A percentile compares a stretch with the other conserved stretches of the same genome.
Conservation (phyloP, 2,329 filamentous ascomycete species). For the Cercospora citrullina region DNA sequence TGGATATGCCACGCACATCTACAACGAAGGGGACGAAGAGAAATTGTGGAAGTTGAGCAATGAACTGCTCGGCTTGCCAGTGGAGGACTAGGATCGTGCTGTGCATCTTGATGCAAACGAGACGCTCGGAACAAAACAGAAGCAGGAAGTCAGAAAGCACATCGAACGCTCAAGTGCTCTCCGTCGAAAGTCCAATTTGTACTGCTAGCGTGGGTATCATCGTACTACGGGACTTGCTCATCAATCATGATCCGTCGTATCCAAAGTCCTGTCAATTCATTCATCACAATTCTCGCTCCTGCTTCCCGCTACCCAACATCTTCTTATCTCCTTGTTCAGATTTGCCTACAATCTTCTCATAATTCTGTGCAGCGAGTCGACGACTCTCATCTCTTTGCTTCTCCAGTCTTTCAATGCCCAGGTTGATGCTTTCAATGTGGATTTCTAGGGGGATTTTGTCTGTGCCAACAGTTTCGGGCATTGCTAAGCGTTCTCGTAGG, state of each 20-base stretch:
- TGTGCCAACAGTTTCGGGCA: slow-evolving; percentile 61
- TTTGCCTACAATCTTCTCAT: slow-evolving; percentile 29
- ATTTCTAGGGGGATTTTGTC: slow-evolving; percentile 64
- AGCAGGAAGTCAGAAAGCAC: neutral
- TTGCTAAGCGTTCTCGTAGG: slow-evolving; percentile 67
- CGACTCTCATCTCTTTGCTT: slow-evolving; percentile 56
- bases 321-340: slow-evolving; percentile 25
- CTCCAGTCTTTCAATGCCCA: slow-evolving; percentile 71
- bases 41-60: slow-evolving; percentile 48
- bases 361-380: slow-evolving; percentile 33
- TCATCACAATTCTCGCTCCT: slow-evolving; percentile 21
- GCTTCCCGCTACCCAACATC: slow-evolving; percentile 25
- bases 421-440: slow-evolving; percentile 73
- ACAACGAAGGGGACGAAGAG: slow-evolving; percentile 44
- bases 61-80: slow-evolving; percentile 32
- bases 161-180: neutral
- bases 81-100: slow-evolving; percentile 1
- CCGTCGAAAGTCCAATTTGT: neutral
- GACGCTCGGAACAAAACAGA: neutral
- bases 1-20: slow-evolving; percentile 42
- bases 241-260: slow-evolving; percentile 13
- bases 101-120: neutral
- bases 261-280: neutral
- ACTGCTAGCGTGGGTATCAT: slow-evolving; percentile 18
- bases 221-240: slow-evolving; percentile 7